Conservation (phyloP, 106 monocot genomes). For the Xerophyta viscosa region DNA sequence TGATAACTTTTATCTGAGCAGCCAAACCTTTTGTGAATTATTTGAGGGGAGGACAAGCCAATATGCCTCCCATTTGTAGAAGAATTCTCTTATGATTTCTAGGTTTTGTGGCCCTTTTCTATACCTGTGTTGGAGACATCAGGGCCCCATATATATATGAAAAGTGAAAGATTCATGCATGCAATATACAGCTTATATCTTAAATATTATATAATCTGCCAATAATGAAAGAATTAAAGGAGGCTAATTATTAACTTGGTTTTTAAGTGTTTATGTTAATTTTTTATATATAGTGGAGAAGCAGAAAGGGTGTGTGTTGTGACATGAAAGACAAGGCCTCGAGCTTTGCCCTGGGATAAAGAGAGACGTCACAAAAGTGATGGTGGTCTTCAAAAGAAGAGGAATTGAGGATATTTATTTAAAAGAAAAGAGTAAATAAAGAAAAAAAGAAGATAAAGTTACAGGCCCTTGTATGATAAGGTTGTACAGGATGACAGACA, state of each 20-base stretch:
- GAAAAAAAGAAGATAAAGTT: conserved; percentile 1
- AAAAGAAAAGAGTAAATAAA: not conserved
- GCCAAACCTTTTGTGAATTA: not conserved
- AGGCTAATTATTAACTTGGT: no score
- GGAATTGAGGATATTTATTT: no score
- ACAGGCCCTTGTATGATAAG: conserved; percentile 8
- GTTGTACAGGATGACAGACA: conserved; percentile 22
- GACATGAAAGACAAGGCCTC: conserved; percentile 23
- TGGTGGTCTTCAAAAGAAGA: conserved; percentile 17
- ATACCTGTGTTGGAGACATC: not conserved
- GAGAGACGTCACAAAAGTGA: conserved; percentile 35
- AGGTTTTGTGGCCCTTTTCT: conserved; percentile 7
- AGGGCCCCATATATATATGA: conserved; percentile 7
- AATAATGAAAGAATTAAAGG: no score
- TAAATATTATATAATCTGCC: no score
- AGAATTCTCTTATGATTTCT: conserved; percentile 2
- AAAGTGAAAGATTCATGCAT: conserved; percentile 16
- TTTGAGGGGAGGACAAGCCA: not conserved
- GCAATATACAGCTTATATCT: no score
- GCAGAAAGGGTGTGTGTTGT: no score
- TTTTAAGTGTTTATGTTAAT: no score
- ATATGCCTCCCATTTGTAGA: conserved; percentile 3
- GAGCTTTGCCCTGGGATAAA: conserved; percentile 33
- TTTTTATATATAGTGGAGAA: no score
- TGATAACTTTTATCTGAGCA: not conserved